These are phyloP conservation scores for Excoecaria agallocha DNA, from an alignment of 345 rosid species.

Conservation along the genomic window DNA sequence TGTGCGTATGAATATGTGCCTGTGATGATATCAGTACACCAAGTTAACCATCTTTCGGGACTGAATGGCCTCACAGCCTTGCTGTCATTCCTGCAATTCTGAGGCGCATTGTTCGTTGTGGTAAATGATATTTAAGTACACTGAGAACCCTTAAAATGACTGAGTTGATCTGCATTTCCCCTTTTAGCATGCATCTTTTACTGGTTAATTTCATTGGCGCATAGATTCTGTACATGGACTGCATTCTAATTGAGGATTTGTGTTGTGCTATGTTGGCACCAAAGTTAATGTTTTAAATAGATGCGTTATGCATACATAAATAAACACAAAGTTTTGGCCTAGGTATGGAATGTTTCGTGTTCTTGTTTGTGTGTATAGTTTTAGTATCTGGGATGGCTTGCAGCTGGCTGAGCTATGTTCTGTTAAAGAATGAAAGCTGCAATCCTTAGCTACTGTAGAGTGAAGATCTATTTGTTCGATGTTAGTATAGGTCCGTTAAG, in stretches of 20 bases:
- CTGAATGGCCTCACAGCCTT: constrained; percentile 29
- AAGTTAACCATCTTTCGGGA: not conserved
- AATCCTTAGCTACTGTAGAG: not conserved
- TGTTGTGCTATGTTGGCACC: not conserved
- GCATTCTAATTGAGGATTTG: not conserved
- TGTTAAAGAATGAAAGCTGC: not conserved
- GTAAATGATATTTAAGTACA: no score
- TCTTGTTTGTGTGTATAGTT: not conserved
- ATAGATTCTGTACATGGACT: no score
- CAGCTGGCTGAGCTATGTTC: not conserved
- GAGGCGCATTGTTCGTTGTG: constrained; percentile 14
- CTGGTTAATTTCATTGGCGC: no score
- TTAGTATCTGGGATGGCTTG: not conserved
- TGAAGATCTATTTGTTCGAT: not conserved
- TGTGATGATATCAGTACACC: constrained; percentile 13
- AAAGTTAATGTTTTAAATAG: not conserved
- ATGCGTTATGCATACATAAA: not conserved
- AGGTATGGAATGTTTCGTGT: not conserved
- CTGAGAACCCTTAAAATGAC: no score
- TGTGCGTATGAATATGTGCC: not conserved
- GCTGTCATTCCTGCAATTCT: constrained; percentile 29
- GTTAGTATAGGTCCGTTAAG: not conserved
- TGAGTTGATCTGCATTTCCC: no score
- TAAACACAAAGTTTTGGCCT: not conserved
- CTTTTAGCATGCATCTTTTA: no score